Evolutionary conservation across 2,329 filamentous ascomycete genomes (phyloP).

Genomic region (Byssoonygena ceratinophila): DNA sequence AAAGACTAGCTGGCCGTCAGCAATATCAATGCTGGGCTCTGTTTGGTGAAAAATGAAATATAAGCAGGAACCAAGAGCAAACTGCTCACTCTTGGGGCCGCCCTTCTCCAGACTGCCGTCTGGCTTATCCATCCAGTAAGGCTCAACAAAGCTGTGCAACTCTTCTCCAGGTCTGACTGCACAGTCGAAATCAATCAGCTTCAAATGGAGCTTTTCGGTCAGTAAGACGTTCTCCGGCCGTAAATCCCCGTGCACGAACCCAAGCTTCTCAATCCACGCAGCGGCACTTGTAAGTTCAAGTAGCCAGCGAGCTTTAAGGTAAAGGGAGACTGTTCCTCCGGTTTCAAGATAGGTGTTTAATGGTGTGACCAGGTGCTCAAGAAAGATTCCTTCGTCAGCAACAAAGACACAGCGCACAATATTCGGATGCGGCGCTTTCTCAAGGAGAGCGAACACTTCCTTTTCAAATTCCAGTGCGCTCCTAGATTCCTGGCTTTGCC

Average conservation of each 20-base stretch:
- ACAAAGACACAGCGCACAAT: conserved; percentile 1
- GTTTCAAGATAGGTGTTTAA: conserved; percentile 1
- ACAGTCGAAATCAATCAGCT: conserved; percentile 8
- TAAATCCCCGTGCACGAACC: conserved; percentile 4
- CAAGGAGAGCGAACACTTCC: neutral
- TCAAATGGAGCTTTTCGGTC: neutral
- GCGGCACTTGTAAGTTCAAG: conserved; percentile 1
- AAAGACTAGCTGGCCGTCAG: neutral
- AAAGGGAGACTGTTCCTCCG: neutral
- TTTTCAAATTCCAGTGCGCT: conserved; percentile 2
- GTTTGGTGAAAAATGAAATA: conserved; percentile 3
- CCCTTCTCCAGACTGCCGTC: neutral
- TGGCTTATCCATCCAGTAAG: conserved; percentile 1
- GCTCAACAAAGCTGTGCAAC: neutral
- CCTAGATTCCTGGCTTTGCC: neutral
- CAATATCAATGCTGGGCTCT: neutral
- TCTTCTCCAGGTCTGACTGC: neutral
- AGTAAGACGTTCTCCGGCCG: neutral
- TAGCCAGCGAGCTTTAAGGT: conserved; percentile 1
- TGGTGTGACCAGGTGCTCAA: neutral
- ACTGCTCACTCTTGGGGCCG: neutral
- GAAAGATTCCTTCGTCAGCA: conserved; percentile 7
- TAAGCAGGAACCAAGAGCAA: conserved; percentile 8
- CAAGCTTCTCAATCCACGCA: conserved; percentile 5
- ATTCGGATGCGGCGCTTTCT: conserved; percentile 2